Percentiles rank a stretch among this genome's conserved stretches.
Evolutionary conservation across 2,329 filamentous ascomycete genomes (phyloP).

Genomic region (Scleromitrula shiraiana): DNA sequence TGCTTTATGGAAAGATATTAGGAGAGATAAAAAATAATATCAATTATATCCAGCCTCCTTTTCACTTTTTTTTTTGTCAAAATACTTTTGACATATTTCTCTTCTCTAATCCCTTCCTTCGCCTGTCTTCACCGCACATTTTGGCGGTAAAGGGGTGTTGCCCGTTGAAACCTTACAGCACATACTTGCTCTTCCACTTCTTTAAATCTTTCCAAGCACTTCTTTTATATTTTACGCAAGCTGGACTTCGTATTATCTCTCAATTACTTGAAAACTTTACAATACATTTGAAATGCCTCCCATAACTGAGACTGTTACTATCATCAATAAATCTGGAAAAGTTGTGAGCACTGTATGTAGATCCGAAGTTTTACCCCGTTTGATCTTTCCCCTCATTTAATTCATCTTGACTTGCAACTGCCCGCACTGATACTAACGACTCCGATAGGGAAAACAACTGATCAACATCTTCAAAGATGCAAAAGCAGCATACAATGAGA

Average conservation of each 20-base stretch:
- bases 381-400: background rate
- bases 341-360: conserved; percentile 68
- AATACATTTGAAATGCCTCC: conserved; percentile 11
- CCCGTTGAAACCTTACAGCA: background rate
- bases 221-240: background rate
- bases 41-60: no score
- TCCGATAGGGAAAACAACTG: conserved; percentile 74
- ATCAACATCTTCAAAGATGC: conserved; percentile 89
- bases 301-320: conserved; percentile 69
- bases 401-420: background rate
- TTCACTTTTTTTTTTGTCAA: background rate
- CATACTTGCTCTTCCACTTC: background rate
- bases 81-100: background rate
- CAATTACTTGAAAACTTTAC: background rate
- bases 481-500: conserved; percentile 77
- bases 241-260: conserved; percentile 1
- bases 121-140: conserved; percentile 6
- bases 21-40: no score
- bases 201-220: background rate
- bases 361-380: background rate
- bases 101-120: background rate
- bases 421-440: background rate
- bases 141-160: conserved; percentile 4
- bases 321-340: conserved; percentile 87
- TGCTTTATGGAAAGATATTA: no score